These are phyloP conservation scores for Boletus rubropictus DNA, from an alignment of 768 basidiomycete species.

Conservation along the genomic window DNA sequence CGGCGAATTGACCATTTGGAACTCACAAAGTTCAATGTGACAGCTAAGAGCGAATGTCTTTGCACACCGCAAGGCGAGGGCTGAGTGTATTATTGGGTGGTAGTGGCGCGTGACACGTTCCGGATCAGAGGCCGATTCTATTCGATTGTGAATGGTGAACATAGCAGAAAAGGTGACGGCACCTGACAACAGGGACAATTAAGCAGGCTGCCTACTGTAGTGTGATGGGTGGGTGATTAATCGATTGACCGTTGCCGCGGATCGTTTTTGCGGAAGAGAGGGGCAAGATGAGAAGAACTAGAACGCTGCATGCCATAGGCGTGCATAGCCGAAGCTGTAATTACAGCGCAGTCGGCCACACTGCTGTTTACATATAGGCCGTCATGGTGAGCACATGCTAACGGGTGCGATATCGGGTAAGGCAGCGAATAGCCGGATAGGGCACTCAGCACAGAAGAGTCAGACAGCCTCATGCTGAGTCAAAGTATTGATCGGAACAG, in stretches of 20 bases:
- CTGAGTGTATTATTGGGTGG: not conserved
- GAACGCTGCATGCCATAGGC: not conserved
- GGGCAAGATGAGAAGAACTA: not conserved
- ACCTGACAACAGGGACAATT: too few species aligned
- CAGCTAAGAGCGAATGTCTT: not conserved
- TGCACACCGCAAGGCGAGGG: not conserved
- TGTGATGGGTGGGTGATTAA: not conserved
- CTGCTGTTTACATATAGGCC: not conserved
- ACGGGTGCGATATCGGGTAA: not conserved
- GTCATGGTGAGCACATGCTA: conserved; percentile 5
- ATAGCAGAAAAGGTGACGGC: too few species aligned
- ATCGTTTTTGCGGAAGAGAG: not conserved
- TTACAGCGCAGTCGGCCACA: not conserved
- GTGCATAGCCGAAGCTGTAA: not conserved
- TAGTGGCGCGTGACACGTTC: too few species aligned
- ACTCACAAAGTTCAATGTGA: conserved; percentile 7
- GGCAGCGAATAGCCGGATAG: not conserved
- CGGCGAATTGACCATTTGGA: not conserved
- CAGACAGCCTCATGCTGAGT: not conserved
- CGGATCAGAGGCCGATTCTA: too few species aligned
- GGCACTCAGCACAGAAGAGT: too few species aligned
- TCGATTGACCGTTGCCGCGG: not conserved
- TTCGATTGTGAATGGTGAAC: too few species aligned
- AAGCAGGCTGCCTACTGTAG: not conserved
- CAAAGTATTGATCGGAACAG: too few species aligned